Evolutionary conservation across 192 early-diverging fungal species (phyloP), one percentile per base, ranked within the genome.

Genomic region (Chytriomyces hyalinus): DNA sequence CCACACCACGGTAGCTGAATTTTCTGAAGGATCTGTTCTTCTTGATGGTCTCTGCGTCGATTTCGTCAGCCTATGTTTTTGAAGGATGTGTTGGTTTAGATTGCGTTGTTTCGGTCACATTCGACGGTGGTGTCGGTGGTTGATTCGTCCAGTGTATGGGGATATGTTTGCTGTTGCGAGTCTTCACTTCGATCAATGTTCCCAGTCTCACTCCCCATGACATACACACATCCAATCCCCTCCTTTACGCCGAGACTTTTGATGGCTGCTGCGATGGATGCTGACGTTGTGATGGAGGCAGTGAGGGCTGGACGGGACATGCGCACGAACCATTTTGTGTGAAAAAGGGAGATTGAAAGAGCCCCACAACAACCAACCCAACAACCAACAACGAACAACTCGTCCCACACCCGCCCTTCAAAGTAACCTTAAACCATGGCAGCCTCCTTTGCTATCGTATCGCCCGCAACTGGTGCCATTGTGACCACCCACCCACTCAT

Each of bases 11-110:
- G 96, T 92, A 98, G 85, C 94, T 92, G 92, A 95, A 98, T 89
- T 96, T 98, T 85, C 94, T 90, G 94, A 98, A 98, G 80, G 94
- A 94, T 83, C 97, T 86, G 90, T 94, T 96, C 91, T 92, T 95
- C 85, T 92, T 84, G 70, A 85, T 45, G 57, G 83, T 76, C 57
- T 72, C 81, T 36, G 83, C 82, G 68, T 87, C 86, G 65, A 76
- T 77, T 77, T 86, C 79, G 85, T 84, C 82, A 77, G 85, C 83
- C 83, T 84, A 68, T 2, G 0, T 57, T 57, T 36, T 36, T 36
- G 36, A 2, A 36, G 1, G 36, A 36, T 36, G 36, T 36, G 36
- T 36, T 36, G 36, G 36, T 36, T 36, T 36, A 36, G 36, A 36
- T 36, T 36, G 36, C 36, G 36, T 36, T 36, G 36, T 36, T 36